Conservation (phyloP, 2,329 filamentous ascomycete species). For the Phyllosticta capitalensis region DNA sequence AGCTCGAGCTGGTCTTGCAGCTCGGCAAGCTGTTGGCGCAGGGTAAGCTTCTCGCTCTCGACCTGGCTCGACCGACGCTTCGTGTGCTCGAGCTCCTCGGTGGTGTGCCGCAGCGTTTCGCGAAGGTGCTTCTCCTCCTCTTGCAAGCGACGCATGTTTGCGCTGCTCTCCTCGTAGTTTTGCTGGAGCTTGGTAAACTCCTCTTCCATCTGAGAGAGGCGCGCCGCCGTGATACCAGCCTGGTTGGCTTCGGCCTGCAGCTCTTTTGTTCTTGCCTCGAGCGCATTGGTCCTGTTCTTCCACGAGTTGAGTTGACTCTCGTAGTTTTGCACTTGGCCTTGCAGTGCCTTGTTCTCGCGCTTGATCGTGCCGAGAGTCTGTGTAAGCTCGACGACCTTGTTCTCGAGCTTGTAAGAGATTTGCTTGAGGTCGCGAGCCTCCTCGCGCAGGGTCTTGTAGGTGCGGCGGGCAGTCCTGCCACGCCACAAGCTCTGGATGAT, state of each 20-base stretch:
- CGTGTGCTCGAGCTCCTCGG: constrained; percentile 69
- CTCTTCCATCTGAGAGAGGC: constrained; percentile 82
- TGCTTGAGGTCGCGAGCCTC: constrained; percentile 98
- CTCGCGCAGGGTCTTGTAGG: constrained; percentile 85
- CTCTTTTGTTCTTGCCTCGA: constrained; percentile 86
- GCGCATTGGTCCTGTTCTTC: constrained; percentile 81
- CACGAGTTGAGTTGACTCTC: constrained; percentile 93
- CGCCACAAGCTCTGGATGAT: constrained; percentile 91
- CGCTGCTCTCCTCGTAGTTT: constrained; percentile 81
- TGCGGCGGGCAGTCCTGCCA: constrained; percentile 67
- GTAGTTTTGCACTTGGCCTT: constrained; percentile 87
- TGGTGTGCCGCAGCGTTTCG: constrained; percentile 71
- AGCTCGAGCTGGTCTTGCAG: constrained; percentile 87
- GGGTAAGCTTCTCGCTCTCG: constrained; percentile 74
- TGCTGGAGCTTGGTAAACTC: constrained; percentile 88
- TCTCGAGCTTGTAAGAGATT: constrained; percentile 98
- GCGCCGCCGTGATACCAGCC: constrained; percentile 87
- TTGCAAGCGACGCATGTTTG: constrained; percentile 87
- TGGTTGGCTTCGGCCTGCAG: constrained; percentile 95
- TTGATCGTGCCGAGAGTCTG: constrained; percentile 89
- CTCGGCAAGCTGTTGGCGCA: constrained; percentile 81
- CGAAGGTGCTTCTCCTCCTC: constrained; percentile 83
- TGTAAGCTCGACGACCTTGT: constrained; percentile 98
- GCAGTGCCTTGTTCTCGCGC: constrained; percentile 82
- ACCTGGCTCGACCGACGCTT: constrained; percentile 65